These are phyloP conservation scores for Bondarzewia mesenterica DNA, from an alignment of 1,284 basidiomycete genomes.

Conservation along the genomic window DNA sequence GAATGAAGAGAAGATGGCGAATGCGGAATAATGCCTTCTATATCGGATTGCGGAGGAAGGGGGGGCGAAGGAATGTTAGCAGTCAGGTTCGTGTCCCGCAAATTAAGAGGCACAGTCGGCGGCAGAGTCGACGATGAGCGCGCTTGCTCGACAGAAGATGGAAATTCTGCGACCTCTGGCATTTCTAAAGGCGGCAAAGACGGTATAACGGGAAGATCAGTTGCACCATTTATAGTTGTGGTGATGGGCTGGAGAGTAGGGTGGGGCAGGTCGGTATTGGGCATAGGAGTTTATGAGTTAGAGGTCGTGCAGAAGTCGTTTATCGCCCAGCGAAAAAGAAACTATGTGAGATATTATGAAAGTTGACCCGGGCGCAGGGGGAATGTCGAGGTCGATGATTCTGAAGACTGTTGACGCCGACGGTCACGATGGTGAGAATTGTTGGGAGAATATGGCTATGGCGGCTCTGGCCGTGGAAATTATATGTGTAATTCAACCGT, in stretches of 20 bases:
- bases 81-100: neutral
- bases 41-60: constrained; percentile 20
- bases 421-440: no score
- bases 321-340: neutral
- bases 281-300: neutral
- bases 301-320: no score
- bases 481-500: no score
- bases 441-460: no score
- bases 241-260: neutral
- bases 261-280: neutral
- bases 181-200: constrained; percentile 38
- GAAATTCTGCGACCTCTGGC: constrained; percentile 19
- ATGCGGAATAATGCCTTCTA: constrained; percentile 18
- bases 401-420: no score
- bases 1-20: constrained; percentile 16
- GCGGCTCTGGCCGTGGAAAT: no score
- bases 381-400: no score
- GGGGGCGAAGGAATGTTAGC: constrained; percentile 15
- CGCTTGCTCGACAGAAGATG: constrained; percentile 6
- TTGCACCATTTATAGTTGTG: constrained; percentile 8
- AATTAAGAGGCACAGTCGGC: neutral
- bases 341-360: no score
- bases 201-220: constrained; percentile 35
- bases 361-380: no score
- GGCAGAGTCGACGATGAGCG: neutral